A percentile compares a stretch with the other conserved stretches of the same genome.
Evolutionary conservation across 305 asterid species (phyloP).

Genomic region (Rubia balearica): DNA sequence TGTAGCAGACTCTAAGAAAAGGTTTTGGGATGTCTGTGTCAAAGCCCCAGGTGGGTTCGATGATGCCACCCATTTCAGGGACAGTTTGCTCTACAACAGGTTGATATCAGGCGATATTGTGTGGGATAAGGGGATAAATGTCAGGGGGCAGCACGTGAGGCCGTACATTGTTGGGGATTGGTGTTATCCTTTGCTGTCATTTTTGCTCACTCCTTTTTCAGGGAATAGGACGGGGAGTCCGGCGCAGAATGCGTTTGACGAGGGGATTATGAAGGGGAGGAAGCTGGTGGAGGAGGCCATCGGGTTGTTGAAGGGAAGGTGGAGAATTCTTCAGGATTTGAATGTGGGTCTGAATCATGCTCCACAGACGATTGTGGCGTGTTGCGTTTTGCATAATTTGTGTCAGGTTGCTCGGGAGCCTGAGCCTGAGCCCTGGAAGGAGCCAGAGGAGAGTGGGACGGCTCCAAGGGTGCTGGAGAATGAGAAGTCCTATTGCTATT

Average conservation of each 20-base stretch:
- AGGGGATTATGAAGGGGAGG: slow-evolving; percentile 72
- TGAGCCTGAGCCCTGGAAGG: slow-evolving; percentile 94
- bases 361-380: slow-evolving; percentile 91
- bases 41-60: slow-evolving; percentile 92
- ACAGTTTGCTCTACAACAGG: slow-evolving; percentile 72
- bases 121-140: slow-evolving; percentile 79
- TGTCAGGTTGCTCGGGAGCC: slow-evolving; percentile 98
- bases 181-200: slow-evolving; percentile 81
- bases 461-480: slow-evolving; percentile 72
- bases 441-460: slow-evolving; percentile 85
- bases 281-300: slow-evolving; percentile 81
- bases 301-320: slow-evolving; percentile 89
- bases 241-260: slow-evolving; percentile 78
- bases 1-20: slow-evolving; percentile 85
- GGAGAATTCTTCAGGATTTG: slow-evolving; percentile 90
- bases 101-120: slow-evolving; percentile 64
- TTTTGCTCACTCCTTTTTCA: slow-evolving; percentile 73
- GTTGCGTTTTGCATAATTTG: slow-evolving; percentile 92
- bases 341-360: slow-evolving; percentile 86
- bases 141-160: slow-evolving; percentile 79
- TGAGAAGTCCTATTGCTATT: slow-evolving; percentile 66
- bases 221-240: slow-evolving; percentile 65
- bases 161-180: slow-evolving; percentile 89
- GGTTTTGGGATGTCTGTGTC: slow-evolving; percentile 96
- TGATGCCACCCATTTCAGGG: slow-evolving; percentile 86